A percentile compares a stretch with the other conserved stretches of the same genome.
These are phyloP conservation scores for Mayamaea pseudoterrestris DNA, from an alignment of 108 stramenopile species.

Conservation along the genomic window DNA sequence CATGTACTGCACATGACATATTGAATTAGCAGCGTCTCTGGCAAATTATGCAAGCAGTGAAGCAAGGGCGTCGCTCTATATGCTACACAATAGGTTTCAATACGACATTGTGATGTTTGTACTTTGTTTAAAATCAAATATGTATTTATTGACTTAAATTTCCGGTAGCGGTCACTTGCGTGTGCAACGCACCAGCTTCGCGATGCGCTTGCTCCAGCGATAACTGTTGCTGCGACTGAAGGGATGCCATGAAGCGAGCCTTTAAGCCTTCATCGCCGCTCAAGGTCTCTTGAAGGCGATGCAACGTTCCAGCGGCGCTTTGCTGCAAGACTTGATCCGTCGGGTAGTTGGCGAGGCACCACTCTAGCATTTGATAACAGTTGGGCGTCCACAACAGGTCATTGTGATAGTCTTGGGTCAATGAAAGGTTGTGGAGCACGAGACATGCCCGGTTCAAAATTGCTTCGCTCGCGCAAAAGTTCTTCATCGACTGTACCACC, in stretches of 20 bases:
- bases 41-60: too few species aligned
- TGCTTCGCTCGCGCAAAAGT: conserved; percentile 78
- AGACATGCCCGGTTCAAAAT: conserved; percentile 88
- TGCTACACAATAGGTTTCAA: too few species aligned
- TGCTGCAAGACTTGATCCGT: conserved; percentile 77
- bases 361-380: conserved; percentile 78
- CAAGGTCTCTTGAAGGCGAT: conserved; percentile 54
- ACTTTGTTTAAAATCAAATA: too few species aligned
- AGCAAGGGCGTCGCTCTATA: too few species aligned
- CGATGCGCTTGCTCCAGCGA: conserved; percentile 19
- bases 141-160: too few species aligned
- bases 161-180: conserved; percentile 8
- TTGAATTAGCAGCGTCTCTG: too few species aligned
- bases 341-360: conserved; percentile 73
- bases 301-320: conserved; percentile 71
- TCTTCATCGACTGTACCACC: conserved; percentile 78
- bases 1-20: too few species aligned
- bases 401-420: conserved; percentile 63
- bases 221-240: conserved; percentile 29
- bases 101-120: too few species aligned
- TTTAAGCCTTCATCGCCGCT: conserved; percentile 20
- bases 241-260: conserved; percentile 18
- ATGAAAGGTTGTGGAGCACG: conserved; percentile 83
- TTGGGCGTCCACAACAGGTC: conserved; percentile 72
- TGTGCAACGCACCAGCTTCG: conserved; percentile 13